Percentiles rank a stretch among this genome's conserved stretches.
Evolutionary conservation across 129 eudicot genomes (phyloP).

Genomic region (Rutidosis leptorrhynchoides): DNA sequence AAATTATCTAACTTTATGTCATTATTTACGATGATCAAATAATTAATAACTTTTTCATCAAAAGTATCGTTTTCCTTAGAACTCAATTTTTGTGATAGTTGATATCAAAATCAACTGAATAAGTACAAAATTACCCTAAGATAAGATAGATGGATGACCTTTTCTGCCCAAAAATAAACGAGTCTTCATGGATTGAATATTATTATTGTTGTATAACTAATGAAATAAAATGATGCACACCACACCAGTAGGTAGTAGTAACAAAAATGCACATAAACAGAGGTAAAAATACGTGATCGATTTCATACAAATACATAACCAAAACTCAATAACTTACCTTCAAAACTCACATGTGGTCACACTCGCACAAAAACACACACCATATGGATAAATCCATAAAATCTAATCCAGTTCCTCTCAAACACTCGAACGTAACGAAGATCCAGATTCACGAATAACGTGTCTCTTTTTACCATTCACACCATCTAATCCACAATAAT

Average conservation of each 20-base stretch:
- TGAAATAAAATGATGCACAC: background rate
- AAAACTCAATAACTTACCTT: background rate
- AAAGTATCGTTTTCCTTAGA: no score
- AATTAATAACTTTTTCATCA: no score
- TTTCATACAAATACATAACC: background rate
- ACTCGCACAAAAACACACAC: background rate
- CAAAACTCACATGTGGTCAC: background rate
- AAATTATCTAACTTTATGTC: no score
- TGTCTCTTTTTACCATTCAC: background rate
- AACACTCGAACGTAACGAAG: slow-evolving; percentile 13
- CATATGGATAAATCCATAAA: slow-evolving; percentile 12
- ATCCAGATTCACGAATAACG: slow-evolving; percentile 20
- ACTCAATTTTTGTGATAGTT: no score
- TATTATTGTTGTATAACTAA: no score
- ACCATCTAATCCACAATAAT: slow-evolving; percentile 33
- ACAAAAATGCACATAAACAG: background rate
- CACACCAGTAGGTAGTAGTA: no score
- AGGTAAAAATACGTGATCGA: background rate
- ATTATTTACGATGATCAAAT: no score
- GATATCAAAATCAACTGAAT: no score
- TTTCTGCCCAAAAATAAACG: no score
- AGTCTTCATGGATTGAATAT: no score
- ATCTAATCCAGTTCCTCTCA: slow-evolving; percentile 48
- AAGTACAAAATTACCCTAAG: no score
- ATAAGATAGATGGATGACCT: no score